These are phyloP conservation scores for Stentor coeruleus DNA, from an alignment of 73 alveolate species.

Conservation along the genomic window DNA sequence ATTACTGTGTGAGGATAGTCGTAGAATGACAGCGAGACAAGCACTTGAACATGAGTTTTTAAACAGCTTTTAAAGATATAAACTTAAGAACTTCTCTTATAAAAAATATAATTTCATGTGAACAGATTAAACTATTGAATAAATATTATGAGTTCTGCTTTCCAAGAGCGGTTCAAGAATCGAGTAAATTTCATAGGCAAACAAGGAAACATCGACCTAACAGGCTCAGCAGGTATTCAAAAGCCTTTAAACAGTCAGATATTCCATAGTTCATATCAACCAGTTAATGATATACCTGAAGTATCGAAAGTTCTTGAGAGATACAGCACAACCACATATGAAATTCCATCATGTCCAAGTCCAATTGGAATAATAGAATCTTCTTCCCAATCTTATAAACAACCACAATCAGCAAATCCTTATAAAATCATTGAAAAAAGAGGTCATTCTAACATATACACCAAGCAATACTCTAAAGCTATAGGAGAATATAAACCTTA, in stretches of 20 bases:
- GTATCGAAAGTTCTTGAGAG: background rate
- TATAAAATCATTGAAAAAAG: too few species aligned
- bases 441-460: background rate
- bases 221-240: background rate
- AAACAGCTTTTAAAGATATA: too few species aligned
- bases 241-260: background rate
- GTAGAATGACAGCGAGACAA: too few species aligned
- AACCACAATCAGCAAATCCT: background rate
- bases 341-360: background rate
- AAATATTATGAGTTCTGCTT: background rate
- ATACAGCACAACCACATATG: too few species aligned
- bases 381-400: background rate
- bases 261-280: too few species aligned
- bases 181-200: background rate
- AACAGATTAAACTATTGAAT: too few species aligned
- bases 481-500: background rate
- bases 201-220: background rate
- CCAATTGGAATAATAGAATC: background rate
- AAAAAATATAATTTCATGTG: too few species aligned
- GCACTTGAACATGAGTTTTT: too few species aligned
- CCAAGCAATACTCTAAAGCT: background rate
- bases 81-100: too few species aligned
- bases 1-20: too few species aligned
- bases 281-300: background rate
- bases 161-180: conserved; percentile 1